Evolutionary conservation across 164 flowering plant genomes (phyloP), one percentile per base, ranked within the genome.

Genomic region (Aristolochia contorta): DNA sequence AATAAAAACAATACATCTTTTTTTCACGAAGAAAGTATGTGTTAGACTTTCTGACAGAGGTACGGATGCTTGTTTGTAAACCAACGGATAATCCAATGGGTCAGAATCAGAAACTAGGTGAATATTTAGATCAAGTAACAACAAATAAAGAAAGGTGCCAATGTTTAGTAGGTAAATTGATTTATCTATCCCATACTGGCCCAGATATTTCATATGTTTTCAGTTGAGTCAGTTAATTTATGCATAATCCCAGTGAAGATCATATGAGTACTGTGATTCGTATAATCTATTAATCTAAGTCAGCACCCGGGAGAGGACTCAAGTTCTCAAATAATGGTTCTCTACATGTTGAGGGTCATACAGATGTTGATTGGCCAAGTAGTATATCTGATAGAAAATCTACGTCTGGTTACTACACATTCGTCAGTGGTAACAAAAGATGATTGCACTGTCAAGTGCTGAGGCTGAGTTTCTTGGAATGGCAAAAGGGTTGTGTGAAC

Each of bases 401-500:
- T 49, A 45, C 46, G 54, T 37, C 18, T 22, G 32, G 48, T 27
- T 22, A 58, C 7, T 32, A 3, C 33, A 32, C 33, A 3, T 32
- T 32, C 33, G 33, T 32, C 3, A 3, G 33, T 3, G 46, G 61
- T 41, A 37, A 16, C 61, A 58, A 45, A 45, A 58, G 27, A 30
- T 45, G 24, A 48, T 58, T 3, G 27, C 61, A 19, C 41, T 58
- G 13, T 58, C 61, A 8, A 58, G 61, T 58, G 61, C 19, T 20
- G 61, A 58, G 41, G 51, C 61, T 18, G 32, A 45, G 53, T 59
- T 47, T 25, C 33, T 51, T 37, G 65, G 65, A 16, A 62, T 62
- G 58, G 65, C 65, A 43, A 62, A 62, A n/a, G 65, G 65, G 16
- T 33, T 54, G 20, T 62, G 58, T 54, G 58, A 62, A 14, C 58